phyloP scores from a whole-genome alignment of 2,329 filamentous ascomycete genomes.

The Ampelomyces quisqualis region DNA sequence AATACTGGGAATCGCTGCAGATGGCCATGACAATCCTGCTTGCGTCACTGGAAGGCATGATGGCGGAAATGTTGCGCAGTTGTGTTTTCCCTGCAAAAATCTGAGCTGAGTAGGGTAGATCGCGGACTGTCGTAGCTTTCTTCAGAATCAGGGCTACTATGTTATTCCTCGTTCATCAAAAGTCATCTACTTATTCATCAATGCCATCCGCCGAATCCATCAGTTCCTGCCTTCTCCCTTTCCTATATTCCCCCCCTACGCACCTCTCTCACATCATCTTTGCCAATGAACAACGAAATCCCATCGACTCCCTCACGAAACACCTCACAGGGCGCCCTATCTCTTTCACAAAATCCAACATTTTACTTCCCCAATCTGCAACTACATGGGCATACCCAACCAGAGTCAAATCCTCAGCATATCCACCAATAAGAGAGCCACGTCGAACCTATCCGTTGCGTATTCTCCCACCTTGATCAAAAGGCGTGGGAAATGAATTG shows the following conservation, averaged over 20 bases:
- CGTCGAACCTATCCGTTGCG: slow-evolving; percentile 23
- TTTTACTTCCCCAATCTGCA: slow-evolving; percentile 10
- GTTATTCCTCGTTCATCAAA: slow-evolving; percentile 19
- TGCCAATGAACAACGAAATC: slow-evolving; percentile 12
- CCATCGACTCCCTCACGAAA: slow-evolving; percentile 6
- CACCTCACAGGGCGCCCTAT: slow-evolving; percentile 9
- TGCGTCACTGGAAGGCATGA: no score
- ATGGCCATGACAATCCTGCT: no score
- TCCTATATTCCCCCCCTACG: slow-evolving; percentile 10
- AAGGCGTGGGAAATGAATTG: slow-evolving; percentile 18
- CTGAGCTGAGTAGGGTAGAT: neutral
- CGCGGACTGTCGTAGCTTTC: no score
- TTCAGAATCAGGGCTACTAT: no score
- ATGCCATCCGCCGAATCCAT: slow-evolving; percentile 13
- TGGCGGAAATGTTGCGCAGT: no score
- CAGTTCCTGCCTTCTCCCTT: slow-evolving; percentile 9
- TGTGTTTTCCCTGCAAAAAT: neutral
- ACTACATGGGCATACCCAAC: slow-evolving; percentile 9
- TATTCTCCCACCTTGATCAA: slow-evolving; percentile 12
- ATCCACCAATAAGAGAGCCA: slow-evolving; percentile 16
- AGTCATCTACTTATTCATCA: slow-evolving; percentile 13
- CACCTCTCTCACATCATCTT: slow-evolving; percentile 12
- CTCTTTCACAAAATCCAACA: slow-evolving; percentile 14
- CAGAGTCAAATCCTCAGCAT: slow-evolving; percentile 12
- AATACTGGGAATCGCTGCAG: no score